phyloP scores from a whole-genome alignment of 148 eudicot species.

The Chenopodium suecicum region DNA sequence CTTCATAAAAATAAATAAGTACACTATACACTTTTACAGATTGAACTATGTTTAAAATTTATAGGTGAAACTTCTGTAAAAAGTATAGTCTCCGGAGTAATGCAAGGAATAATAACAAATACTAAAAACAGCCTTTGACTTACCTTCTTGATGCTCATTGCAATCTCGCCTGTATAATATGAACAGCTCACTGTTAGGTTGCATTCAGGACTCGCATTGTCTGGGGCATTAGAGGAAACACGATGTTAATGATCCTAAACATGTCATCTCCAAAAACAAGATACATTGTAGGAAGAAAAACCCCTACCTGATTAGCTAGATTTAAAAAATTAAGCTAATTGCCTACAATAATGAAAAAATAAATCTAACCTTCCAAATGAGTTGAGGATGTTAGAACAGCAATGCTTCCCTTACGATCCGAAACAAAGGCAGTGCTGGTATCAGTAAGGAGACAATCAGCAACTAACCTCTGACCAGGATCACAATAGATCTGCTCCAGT shows the following conservation, averaged over 20 bases:
- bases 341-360: neutral
- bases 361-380: slow-evolving; percentile 53
- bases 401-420: slow-evolving; percentile 88
- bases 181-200: slow-evolving; percentile 75
- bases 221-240: slow-evolving; percentile 37
- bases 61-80: neutral
- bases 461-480: slow-evolving; percentile 87
- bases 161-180: slow-evolving; percentile 85
- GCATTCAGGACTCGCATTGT: slow-evolving; percentile 85
- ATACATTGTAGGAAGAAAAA: neutral
- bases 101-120: neutral
- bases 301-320: neutral
- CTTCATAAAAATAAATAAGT: no score
- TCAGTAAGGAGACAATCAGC: slow-evolving; percentile 90
- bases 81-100: neutral
- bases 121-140: slow-evolving; percentile 9
- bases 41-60: neutral
- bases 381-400: slow-evolving; percentile 68
- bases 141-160: slow-evolving; percentile 86
- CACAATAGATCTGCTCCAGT: slow-evolving; percentile 80
- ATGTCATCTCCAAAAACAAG: neutral
- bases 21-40: neutral
- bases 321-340: neutral
- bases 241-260: slow-evolving; percentile 11
- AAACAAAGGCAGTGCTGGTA: slow-evolving; percentile 75